phyloP scores from a whole-genome alignment of 139 green algal species.

The Astrephomene gubernaculifera region DNA sequence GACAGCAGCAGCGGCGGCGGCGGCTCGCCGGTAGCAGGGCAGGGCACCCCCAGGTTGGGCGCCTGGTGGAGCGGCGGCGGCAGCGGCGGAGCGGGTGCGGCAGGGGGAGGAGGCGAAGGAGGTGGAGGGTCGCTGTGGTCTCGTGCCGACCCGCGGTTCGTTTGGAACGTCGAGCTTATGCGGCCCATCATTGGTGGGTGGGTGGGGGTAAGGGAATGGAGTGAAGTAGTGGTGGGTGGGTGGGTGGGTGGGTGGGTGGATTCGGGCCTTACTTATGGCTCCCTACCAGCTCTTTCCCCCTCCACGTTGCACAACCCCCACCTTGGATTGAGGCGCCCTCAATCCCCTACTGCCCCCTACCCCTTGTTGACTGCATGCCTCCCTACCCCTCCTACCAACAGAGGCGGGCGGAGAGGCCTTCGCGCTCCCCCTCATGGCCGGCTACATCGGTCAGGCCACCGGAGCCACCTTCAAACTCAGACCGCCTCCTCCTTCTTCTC shows the following conservation, averaged over 20 bases:
- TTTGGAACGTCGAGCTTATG: constrained; percentile 18
- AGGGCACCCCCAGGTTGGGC: not conserved
- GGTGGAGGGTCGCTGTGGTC: not conserved
- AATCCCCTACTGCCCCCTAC: not conserved
- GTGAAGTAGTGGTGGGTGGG: no score
- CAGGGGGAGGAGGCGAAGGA: not conserved
- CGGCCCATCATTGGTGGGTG: constrained; percentile 2
- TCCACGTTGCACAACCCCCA: not conserved
- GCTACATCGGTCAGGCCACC: constrained; percentile 11
- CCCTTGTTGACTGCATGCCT: not conserved
- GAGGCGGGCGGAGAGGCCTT: constrained; percentile 20
- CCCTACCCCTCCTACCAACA: not conserved
- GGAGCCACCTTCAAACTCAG: not conserved
- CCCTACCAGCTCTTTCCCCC: not conserved
- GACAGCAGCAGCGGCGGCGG: not conserved
- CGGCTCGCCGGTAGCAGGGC: not conserved
- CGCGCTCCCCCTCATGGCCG: constrained; percentile 28
- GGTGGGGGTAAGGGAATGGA: not conserved
- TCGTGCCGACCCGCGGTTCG: constrained; percentile 11
- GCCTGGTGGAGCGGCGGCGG: not conserved
- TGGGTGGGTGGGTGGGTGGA: not conserved
- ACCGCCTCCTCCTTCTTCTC: no score
- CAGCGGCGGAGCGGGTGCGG: not conserved
- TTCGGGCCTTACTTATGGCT: not conserved
- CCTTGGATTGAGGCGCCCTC: not conserved